These are phyloP conservation scores for Leptographium lundbergii DNA, from an alignment of 2,329 filamentous ascomycete genomes.

Conservation along the genomic window DNA sequence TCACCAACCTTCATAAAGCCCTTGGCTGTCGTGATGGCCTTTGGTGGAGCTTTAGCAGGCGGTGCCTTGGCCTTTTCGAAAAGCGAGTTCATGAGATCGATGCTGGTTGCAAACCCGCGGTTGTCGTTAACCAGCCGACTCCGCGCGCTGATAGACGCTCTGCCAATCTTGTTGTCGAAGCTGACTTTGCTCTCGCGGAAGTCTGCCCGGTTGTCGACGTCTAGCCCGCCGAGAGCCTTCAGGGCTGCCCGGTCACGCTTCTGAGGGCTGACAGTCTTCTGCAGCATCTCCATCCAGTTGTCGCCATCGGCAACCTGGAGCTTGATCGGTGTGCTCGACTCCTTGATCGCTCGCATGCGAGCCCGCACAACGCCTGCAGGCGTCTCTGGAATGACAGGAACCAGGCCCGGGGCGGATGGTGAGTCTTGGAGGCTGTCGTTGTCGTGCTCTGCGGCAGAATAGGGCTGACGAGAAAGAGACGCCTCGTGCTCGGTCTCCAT, in stretches of 20 bases:
- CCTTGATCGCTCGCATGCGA: constrained; percentile 50
- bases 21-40: constrained; percentile 39
- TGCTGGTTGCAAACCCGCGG: constrained; percentile 70
- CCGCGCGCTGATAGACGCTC: constrained; percentile 14
- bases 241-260: constrained; percentile 78
- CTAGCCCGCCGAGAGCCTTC: constrained; percentile 41
- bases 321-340: constrained; percentile 43
- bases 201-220: constrained; percentile 39
- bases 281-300: constrained; percentile 88
- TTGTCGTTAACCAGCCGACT: constrained; percentile 30
- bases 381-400: constrained; percentile 33
- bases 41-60: constrained; percentile 33
- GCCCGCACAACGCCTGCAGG: constrained; percentile 51
- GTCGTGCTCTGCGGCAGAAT: constrained; percentile 61
- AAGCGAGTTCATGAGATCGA: constrained; percentile 92
- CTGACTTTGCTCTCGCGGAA: constrained; percentile 17
- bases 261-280: constrained; percentile 84
- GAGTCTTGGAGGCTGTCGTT: constrained; percentile 25
- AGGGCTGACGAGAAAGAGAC: constrained; percentile 61
- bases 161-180: constrained; percentile 11
- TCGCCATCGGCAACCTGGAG: constrained; percentile 56
- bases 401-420: constrained; percentile 34
- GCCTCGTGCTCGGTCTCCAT: constrained; percentile 60
- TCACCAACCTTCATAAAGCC: constrained; percentile 83
- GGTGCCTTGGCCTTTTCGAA: constrained; percentile 61